A percentile compares a stretch with the other conserved stretches of the same genome.
Conservation (phyloP, 805 yeast species). For the Yarrowia porcina region DNA sequence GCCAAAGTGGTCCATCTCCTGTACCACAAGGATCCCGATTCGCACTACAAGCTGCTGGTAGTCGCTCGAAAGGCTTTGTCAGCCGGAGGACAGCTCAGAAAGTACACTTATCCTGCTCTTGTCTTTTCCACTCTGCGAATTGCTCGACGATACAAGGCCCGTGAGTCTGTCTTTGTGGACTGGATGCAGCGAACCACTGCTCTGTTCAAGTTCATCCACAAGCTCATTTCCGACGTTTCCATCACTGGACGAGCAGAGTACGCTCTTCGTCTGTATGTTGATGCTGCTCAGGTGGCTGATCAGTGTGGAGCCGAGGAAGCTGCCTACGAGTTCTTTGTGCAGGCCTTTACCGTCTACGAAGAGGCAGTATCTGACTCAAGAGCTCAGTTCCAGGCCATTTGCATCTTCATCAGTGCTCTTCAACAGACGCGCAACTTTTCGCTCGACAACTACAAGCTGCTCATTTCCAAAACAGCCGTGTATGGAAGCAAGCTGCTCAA, state of each 20-base stretch:
- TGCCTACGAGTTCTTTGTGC: conserved; percentile 83
- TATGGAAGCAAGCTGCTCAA: conserved; percentile 85
- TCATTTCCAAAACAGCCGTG: conserved; percentile 80
- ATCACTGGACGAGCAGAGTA: conserved; percentile 40
- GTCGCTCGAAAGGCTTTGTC: conserved; percentile 49
- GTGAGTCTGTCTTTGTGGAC: conserved; percentile 32
- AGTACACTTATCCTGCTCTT: conserved; percentile 73
- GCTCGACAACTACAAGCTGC: conserved; percentile 69
- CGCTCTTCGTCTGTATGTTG: conserved; percentile 49
- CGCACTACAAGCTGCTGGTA: conserved; percentile 47
- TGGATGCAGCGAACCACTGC: conserved; percentile 41
- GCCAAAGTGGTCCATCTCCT: conserved; percentile 69
- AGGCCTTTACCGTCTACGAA: conserved; percentile 82
- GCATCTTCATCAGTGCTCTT: conserved; percentile 49
- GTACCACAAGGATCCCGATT: conserved; percentile 47
- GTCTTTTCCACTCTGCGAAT: conserved; percentile 59
- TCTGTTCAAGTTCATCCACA: conserved; percentile 71
- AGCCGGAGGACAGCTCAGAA: conserved; percentile 50
- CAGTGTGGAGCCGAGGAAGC: conserved; percentile 67
- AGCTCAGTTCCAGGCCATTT: conserved; percentile 52
- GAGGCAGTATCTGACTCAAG: conserved; percentile 53
- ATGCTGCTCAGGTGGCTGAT: conserved; percentile 75
- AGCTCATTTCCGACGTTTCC: conserved; percentile 63
- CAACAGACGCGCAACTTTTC: conserved; percentile 52
- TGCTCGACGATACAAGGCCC: conserved; percentile 47